A percentile compares a stretch with the other conserved stretches of the same genome.
Evolutionary conservation across 305 asterid genomes (phyloP).

Genomic region (Salvia sclarea): DNA sequence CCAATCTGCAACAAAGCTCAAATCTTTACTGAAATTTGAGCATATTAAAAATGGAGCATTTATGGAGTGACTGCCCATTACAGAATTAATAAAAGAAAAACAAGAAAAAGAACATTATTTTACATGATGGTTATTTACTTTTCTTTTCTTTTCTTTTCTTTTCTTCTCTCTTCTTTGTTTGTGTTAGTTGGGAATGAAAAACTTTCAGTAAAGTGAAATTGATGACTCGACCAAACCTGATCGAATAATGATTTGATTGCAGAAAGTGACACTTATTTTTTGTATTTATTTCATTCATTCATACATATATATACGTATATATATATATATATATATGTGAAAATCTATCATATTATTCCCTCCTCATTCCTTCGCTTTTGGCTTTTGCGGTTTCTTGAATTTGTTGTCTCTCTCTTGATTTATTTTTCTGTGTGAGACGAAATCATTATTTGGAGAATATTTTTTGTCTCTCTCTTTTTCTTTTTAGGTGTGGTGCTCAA

Average conservation of each 20-base stretch:
- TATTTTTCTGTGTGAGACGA: too few relatives aligned
- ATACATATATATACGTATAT: background rate
- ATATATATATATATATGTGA: background rate
- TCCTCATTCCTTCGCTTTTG: slow-evolving; percentile 17
- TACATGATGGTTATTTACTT: slow-evolving; percentile 19
- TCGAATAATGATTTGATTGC: slow-evolving; percentile 37
- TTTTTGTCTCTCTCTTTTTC: background rate
- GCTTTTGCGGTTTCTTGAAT: slow-evolving; percentile 29
- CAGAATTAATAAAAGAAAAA: slow-evolving; percentile 12
- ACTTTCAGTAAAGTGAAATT: slow-evolving; percentile 34
- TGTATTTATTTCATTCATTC: background rate
- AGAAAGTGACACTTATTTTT: slow-evolving; percentile 28
- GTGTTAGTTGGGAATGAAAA: slow-evolving; percentile 41
- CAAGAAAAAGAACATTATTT: slow-evolving; percentile 14
- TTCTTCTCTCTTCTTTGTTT: background rate
- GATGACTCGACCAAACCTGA: slow-evolving; percentile 36
- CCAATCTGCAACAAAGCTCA: slow-evolving; percentile 43
- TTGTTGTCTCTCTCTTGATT: slow-evolving; percentile 1
- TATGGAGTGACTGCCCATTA: slow-evolving; percentile 28
- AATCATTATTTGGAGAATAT: too few relatives aligned
- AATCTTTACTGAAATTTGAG: slow-evolving; percentile 29
- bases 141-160: slow-evolving; percentile 6
- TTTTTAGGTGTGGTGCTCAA: background rate
- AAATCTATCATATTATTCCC: background rate
- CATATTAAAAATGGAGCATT: slow-evolving; percentile 33